These are phyloP conservation scores for Cephaloascus fragrans DNA, from an alignment of 805 yeast genomes.

Conservation along the genomic window DNA sequence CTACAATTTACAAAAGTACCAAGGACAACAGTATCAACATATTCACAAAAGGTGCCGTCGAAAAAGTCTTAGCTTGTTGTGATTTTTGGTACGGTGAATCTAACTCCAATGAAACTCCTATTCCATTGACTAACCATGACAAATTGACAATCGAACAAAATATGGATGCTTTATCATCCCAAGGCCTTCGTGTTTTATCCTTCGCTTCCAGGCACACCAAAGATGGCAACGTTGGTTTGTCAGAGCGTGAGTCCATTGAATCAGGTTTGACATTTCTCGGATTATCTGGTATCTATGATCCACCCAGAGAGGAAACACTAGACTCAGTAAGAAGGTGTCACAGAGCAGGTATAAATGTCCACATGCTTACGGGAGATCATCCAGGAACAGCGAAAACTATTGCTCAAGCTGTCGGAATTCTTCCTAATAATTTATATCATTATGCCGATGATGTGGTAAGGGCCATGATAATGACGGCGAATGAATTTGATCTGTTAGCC, in stretches of 20 bases:
- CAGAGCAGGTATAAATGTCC: slow-evolving; percentile 68
- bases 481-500: slow-evolving; percentile 53
- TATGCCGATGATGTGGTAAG: slow-evolving; percentile 46
- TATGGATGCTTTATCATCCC: slow-evolving; percentile 48
- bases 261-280: slow-evolving; percentile 48
- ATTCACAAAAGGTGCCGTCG: slow-evolving; percentile 71
- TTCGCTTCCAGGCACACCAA: slow-evolving; percentile 45
- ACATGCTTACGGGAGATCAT: slow-evolving; percentile 78
- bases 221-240: slow-evolving; percentile 11
- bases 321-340: slow-evolving; percentile 59
- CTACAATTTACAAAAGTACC: slow-evolving; percentile 39
- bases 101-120: slow-evolving; percentile 14
- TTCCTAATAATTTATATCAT: slow-evolving; percentile 51
- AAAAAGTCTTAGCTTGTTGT: slow-evolving; percentile 52
- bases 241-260: slow-evolving; percentile 35
- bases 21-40: slow-evolving; percentile 16
- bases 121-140: slow-evolving; percentile 29
- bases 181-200: slow-evolving; percentile 67
- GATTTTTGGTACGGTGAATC: slow-evolving; percentile 36
- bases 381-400: slow-evolving; percentile 72
- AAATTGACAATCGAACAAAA: slow-evolving; percentile 35
- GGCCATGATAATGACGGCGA: slow-evolving; percentile 69
- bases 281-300: slow-evolving; percentile 70
- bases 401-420: slow-evolving; percentile 73
- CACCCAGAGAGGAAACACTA: slow-evolving; percentile 64